Percentiles rank a stretch among this genome's conserved stretches.
Conservation (phyloP, 345 rosid genomes). For the Salix dunnii region DNA sequence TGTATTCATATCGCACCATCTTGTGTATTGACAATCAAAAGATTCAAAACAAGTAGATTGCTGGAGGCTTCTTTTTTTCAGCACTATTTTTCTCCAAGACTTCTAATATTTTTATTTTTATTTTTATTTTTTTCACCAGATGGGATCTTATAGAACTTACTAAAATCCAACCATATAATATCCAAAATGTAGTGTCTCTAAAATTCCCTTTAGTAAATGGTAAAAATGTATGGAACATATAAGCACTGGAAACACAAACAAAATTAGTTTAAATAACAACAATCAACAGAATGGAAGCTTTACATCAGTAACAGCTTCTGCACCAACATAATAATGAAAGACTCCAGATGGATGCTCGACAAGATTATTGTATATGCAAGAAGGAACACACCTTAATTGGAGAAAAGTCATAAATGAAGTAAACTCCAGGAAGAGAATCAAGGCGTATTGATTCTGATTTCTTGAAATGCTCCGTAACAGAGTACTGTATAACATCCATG, state of each 20-base stretch:
- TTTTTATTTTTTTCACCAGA: neutral
- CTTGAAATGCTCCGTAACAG: slow-evolving; percentile 89
- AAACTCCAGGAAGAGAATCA: slow-evolving; percentile 78
- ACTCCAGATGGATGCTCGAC: neutral
- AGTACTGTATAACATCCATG: slow-evolving; percentile 49
- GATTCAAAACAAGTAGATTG: neutral
- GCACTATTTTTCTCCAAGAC: neutral
- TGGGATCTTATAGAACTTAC: neutral
- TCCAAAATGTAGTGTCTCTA: neutral
- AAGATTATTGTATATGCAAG: slow-evolving; percentile 6
- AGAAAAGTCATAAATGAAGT: slow-evolving; percentile 95
- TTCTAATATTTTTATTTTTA: no score
- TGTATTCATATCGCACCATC: neutral
- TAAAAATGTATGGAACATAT: neutral
- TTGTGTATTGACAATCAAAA: neutral
- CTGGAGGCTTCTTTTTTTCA: neutral
- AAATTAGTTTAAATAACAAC: neutral
- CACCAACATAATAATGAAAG: neutral
- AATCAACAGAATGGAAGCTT: neutral
- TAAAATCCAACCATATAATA: no score
- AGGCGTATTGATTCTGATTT: slow-evolving; percentile 47
- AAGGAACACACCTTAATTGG: slow-evolving; percentile 73
- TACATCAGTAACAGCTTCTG: neutral
- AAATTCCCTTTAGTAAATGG: neutral
- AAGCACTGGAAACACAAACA: neutral